Percentiles rank a stretch among this genome's conserved stretches.
Evolutionary conservation across 2,329 filamentous ascomycete genomes (phyloP).

Genomic region (Calonectria honghensis): DNA sequence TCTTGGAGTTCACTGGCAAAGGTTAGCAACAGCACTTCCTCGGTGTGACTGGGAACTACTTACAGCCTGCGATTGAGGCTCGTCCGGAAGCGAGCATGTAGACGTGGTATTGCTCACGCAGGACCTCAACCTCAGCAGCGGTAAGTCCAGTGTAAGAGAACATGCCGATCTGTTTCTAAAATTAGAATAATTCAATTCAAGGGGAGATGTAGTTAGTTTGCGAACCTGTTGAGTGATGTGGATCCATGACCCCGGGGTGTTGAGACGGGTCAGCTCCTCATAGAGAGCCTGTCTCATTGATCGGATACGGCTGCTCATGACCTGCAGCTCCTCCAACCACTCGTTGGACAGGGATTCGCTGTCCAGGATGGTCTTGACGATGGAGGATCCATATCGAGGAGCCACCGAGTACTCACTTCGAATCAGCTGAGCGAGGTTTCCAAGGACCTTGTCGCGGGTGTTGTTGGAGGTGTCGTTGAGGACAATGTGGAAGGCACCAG

Average conservation of each 20-base stretch:
- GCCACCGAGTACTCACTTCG: slow-evolving; percentile 98
- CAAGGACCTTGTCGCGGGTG: slow-evolving; percentile 36
- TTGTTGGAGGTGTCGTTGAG: slow-evolving; percentile 89
- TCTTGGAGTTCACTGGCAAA: slow-evolving; percentile 78
- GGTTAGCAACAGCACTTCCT: background rate
- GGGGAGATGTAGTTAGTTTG: too few relatives aligned
- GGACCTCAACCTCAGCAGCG: slow-evolving; percentile 81
- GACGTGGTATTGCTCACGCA: slow-evolving; percentile 82
- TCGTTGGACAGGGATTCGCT: slow-evolving; percentile 85
- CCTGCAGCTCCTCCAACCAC: slow-evolving; percentile 92
- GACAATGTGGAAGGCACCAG: slow-evolving; percentile 95
- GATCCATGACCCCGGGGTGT: slow-evolving; percentile 92
- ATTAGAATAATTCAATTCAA: slow-evolving; percentile 24
- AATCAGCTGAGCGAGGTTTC: slow-evolving; percentile 77
- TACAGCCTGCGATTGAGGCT: slow-evolving; percentile 48
- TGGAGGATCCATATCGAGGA: slow-evolving; percentile 92
- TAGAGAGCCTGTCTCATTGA: slow-evolving; percentile 89
- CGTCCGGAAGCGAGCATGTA: slow-evolving; percentile 74
- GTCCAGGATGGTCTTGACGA: slow-evolving; percentile 90
- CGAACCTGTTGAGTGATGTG: slow-evolving; percentile 87
- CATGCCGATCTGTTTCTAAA: slow-evolving; percentile 87
- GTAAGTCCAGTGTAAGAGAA: slow-evolving; percentile 92
- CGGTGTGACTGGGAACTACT: slow-evolving; percentile 78
- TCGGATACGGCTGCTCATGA: slow-evolving; percentile 96
- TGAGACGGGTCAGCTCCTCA: slow-evolving; percentile 86